Base-by-base conservation (phyloP, 345 rosid genomes). In the Camelina hispida region DNA sequence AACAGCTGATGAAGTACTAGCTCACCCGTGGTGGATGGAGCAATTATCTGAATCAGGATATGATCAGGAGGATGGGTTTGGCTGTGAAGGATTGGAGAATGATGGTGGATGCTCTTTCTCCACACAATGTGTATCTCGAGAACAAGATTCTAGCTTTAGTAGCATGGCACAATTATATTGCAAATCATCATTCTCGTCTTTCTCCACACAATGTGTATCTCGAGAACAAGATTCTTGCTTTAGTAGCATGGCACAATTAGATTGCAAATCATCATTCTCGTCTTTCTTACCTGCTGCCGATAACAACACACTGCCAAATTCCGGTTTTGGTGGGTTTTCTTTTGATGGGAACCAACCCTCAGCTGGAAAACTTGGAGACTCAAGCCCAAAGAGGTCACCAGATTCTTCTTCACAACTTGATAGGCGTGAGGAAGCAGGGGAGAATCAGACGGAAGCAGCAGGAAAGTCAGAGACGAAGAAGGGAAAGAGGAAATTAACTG, bases 21-120 rank as follows among this genome's bases (percentile, higher is more conserved):
- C 82, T 72, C 95, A 90, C 77, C 62, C 87, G 56, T 88, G 30
- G 30, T 28, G 98, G 96, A 85, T 90, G 85, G 84, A 80, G 79
- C 77, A 83, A 63, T 64, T 79, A 56, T 73, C 63, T 37, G 83
- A 77, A 70, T 60, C 59, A 62, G 52, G 69, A 10, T 68, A 59
- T 71, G 37, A 67, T 50, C 83, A 62, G 25, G 70, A 62, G 25
- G 70, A 83, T 56, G 80, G 74, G 74, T 54, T 78, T 65, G 71
- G 53, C 10, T 67, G 75, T 50, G 73, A 54, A 78, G 82, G 75
- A 48, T 72, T 85, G 40, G 88, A 83, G 71, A 78, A 10, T 28
- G 5, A 3, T 54, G 81, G 80, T 17, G 81, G 69, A 68, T 78
- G 76, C 62, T 83, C 87, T 64, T 81, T 84, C 81, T 85, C 85